A percentile compares a stretch with the other conserved stretches of the same genome.
Conservation (phyloP, 805 yeast species). For the Saccharomycopsis selenospora region DNA sequence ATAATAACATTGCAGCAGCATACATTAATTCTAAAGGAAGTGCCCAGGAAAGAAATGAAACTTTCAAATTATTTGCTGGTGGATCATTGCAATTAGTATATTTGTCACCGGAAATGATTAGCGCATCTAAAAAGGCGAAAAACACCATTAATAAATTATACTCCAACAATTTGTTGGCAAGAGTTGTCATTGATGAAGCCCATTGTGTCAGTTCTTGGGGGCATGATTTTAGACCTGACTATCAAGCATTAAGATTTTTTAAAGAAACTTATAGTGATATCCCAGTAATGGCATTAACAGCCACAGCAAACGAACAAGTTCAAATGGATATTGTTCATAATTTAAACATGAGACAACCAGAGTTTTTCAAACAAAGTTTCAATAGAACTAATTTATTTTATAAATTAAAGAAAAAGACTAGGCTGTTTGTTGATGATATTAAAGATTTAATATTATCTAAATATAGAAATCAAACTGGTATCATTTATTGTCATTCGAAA, state of each 20-base stretch:
- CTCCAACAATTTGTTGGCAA: constrained; percentile 52
- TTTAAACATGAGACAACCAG: constrained; percentile 53
- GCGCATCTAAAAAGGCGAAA: constrained; percentile 62
- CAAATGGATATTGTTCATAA: constrained; percentile 79
- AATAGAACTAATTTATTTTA: constrained; percentile 81
- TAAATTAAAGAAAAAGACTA: constrained; percentile 62
- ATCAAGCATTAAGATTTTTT: constrained; percentile 70
- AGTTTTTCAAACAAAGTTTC: constrained; percentile 80
- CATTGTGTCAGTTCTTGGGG: constrained; percentile 99
- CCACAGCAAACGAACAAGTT: constrained; percentile 92
- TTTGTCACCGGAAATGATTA: constrained; percentile 91
- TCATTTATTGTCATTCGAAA: constrained; percentile 89
- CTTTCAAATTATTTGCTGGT: constrained; percentile 51
- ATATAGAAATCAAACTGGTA: constrained; percentile 63
- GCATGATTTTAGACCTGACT: constrained; percentile 95
- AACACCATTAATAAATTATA: constrained; percentile 53
- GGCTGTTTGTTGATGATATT: constrained; percentile 49
- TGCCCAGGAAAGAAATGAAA: constrained; percentile 52
- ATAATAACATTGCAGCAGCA: constrained; percentile 67
- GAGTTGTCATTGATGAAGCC: constrained; percentile 94
- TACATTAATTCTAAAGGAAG: constrained; percentile 79
- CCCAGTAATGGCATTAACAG: constrained; percentile 94
- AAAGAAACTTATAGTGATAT: constrained; percentile 66
- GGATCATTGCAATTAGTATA: constrained; percentile 74
- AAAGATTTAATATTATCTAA: constrained; percentile 44